Percentiles rank a stretch among this genome's conserved stretches.
Conservation (phyloP, 106 monocot species). For the Phalaenopsis aphrodite region DNA sequence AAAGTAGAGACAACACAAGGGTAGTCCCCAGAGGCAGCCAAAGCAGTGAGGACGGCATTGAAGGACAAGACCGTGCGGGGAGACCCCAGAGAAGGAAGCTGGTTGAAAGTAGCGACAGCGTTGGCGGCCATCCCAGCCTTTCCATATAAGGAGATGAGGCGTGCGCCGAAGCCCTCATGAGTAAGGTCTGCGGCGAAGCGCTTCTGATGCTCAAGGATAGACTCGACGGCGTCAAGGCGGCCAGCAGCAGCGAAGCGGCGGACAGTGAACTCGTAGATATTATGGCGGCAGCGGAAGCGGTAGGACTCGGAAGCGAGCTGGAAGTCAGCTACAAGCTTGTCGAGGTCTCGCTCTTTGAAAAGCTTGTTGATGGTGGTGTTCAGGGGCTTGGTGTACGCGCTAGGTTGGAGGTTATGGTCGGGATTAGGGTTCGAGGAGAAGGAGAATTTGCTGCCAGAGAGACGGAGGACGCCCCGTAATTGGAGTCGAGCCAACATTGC, state of each 20-base stretch:
- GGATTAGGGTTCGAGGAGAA: conserved; percentile 5
- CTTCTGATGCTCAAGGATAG: conserved; percentile 40
- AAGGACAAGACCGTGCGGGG: conserved; percentile 34
- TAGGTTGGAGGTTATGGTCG: conserved; percentile 4
- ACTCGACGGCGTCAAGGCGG: conserved; percentile 26
- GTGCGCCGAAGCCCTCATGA: conserved; percentile 51
- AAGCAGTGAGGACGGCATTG: conserved; percentile 50
- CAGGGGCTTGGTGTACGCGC: neutral
- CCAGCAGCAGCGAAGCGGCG: conserved; percentile 38
- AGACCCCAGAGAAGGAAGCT: conserved; percentile 27
- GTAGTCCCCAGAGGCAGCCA: conserved; percentile 13
- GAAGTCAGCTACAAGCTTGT: conserved; percentile 33
- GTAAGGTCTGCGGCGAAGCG: conserved; percentile 18
- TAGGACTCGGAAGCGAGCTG: conserved; percentile 16
- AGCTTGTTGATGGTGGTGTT: conserved; percentile 21
- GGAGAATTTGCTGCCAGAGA: conserved; percentile 1
- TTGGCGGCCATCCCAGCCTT: conserved; percentile 30
- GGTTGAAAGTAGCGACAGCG: conserved; percentile 26
- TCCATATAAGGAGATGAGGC: conserved; percentile 51
- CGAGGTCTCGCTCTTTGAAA: conserved; percentile 31
- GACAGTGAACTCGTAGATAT: conserved; percentile 34
- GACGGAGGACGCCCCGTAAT: neutral
- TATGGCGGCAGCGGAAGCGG: conserved; percentile 30
- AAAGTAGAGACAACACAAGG: conserved; percentile 19
- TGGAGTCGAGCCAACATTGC: neutral